Conservation (phyloP, 108 stramenopile species). For the Cyclotella baltica region DNA sequence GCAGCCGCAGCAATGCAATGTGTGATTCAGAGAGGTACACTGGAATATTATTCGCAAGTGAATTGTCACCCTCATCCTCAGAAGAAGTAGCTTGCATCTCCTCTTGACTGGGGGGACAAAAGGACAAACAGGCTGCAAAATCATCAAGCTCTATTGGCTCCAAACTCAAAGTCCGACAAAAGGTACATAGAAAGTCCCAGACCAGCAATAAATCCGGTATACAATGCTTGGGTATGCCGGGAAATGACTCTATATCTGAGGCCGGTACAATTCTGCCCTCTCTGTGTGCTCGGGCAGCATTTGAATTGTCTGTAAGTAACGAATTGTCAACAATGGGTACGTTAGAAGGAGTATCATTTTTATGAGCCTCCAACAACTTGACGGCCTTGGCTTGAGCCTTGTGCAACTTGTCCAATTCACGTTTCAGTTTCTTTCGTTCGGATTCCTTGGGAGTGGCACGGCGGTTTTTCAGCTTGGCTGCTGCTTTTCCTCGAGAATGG, state of each 20-base stretch:
- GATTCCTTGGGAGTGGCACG: slow-evolving; percentile 52
- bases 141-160: slow-evolving; percentile 80
- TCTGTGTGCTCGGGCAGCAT: slow-evolving; percentile 34
- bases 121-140: slow-evolving; percentile 80
- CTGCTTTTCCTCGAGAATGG: slow-evolving; percentile 1
- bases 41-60: slow-evolving; percentile 47
- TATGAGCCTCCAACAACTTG: slow-evolving; percentile 76
- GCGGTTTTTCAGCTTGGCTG: neutral
- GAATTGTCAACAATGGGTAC: slow-evolving; percentile 60
- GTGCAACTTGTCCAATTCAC: slow-evolving; percentile 76
- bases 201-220: slow-evolving; percentile 79
- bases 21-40: slow-evolving; percentile 88
- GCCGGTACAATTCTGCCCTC: slow-evolving; percentile 39
- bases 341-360: slow-evolving; percentile 61
- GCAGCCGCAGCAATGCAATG: slow-evolving; percentile 72
- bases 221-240: slow-evolving; percentile 77
- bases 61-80: slow-evolving; percentile 15
- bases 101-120: slow-evolving; percentile 46
- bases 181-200: slow-evolving; percentile 92
- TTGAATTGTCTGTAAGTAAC: slow-evolving; percentile 30
- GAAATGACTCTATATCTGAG: slow-evolving; percentile 72
- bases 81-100: slow-evolving; percentile 41
- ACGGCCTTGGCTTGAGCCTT: slow-evolving; percentile 66
- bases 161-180: slow-evolving; percentile 68
- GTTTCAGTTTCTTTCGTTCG: slow-evolving; percentile 76